These are phyloP conservation scores for Cutaneotrichosporon sp. DNA, from an alignment of 1,284 basidiomycete species.

Conservation along the genomic window DNA sequence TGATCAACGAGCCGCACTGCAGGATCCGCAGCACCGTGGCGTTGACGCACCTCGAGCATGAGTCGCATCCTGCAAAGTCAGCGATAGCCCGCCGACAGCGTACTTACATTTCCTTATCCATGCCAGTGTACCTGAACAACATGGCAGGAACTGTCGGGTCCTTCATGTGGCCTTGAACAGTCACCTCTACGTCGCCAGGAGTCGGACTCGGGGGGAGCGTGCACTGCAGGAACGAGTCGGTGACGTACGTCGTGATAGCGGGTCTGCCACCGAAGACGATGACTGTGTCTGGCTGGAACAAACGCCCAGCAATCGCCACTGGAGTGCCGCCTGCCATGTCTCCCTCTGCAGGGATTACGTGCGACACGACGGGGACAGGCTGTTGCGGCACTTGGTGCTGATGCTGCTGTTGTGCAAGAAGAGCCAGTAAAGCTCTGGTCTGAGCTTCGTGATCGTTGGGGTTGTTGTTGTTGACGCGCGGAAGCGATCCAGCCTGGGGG, in stretches of 20 bases:
- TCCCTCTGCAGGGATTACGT: constrained; percentile 83
- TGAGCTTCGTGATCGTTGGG: constrained; percentile 28
- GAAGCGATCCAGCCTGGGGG: background rate
- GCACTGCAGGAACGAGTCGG: constrained; percentile 90
- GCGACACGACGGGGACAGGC: constrained; percentile 51
- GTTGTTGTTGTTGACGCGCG: background rate
- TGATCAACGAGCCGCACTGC: constrained; percentile 44
- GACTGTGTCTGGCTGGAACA: constrained; percentile 65
- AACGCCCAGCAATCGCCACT: constrained; percentile 87
- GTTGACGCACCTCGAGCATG: constrained; percentile 42
- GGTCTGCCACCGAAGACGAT: constrained; percentile 84
- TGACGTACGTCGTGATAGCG: constrained; percentile 86
- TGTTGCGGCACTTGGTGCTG: constrained; percentile 11
- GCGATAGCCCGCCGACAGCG: constrained; percentile 9
- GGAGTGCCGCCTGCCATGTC: constrained; percentile 92
- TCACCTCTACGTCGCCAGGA: constrained; percentile 87
- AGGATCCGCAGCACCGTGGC: constrained; percentile 38
- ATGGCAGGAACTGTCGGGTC: constrained; percentile 30
- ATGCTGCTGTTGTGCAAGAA: constrained; percentile 17
- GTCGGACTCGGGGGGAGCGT: constrained; percentile 77
- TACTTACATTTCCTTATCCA: constrained; percentile 46
- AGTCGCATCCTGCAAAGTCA: constrained; percentile 38
- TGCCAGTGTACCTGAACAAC: constrained; percentile 43
- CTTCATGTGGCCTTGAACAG: constrained; percentile 61
- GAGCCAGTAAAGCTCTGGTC: constrained; percentile 24